These are phyloP conservation scores for Aspergillus aculeatus DNA, from an alignment of 2,329 filamentous ascomycete species.

Conservation along the genomic window DNA sequence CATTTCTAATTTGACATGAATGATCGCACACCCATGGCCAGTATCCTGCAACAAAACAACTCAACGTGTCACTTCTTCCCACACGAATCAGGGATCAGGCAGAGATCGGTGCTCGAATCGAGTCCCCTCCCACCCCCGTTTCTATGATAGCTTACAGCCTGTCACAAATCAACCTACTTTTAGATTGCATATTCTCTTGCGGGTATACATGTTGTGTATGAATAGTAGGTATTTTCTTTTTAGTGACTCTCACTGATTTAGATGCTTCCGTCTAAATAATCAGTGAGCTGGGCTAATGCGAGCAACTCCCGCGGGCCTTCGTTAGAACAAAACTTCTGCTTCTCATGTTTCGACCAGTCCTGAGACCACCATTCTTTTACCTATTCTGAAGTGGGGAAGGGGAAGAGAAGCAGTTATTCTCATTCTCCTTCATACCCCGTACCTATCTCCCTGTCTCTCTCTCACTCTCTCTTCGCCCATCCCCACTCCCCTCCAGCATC, in stretches of 20 bases:
- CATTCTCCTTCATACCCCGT: not conserved
- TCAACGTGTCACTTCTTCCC: not conserved
- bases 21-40: not conserved
- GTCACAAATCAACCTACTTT: not conserved
- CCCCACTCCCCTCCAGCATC: not conserved
- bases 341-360: not conserved
- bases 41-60: not conserved
- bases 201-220: not conserved
- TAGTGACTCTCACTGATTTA: not conserved
- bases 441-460: not conserved
- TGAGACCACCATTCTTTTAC: too few species aligned
- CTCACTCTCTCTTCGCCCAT: not conserved
- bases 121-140: not conserved
- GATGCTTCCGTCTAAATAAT: not conserved
- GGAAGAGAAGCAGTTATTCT: too few species aligned
- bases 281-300: not conserved
- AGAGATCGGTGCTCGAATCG: not conserved
- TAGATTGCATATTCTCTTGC: not conserved
- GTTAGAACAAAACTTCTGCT: not conserved
- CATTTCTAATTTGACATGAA: not conserved
- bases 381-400: too few species aligned
- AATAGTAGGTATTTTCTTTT: not conserved
- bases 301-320: not conserved
- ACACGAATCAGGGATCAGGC: not conserved
- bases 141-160: not conserved